Base-by-base conservation (phyloP, 163 green algal genomes). In the Scenedesmus sp. region DNA sequence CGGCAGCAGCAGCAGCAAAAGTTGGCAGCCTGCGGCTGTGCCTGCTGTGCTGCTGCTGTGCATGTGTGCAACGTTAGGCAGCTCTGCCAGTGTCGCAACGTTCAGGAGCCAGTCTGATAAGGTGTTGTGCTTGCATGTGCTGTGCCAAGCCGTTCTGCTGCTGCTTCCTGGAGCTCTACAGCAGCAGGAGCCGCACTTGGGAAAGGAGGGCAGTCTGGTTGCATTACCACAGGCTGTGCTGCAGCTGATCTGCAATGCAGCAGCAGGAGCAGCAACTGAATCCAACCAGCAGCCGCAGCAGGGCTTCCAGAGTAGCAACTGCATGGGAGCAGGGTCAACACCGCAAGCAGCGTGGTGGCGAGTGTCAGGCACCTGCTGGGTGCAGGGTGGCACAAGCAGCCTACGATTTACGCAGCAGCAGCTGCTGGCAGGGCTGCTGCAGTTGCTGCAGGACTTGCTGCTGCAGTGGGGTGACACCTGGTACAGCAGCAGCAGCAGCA, bases 31-130 rank as follows among this genome's bases (percentile, higher is more conserved):
- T 35, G 76, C 22, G n/a, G 0, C 65, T 33, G 40, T 89, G 53
- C 1, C 18, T 46, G 40, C 40, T 44, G 59, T 89, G 61, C 84
- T 89, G 84, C 86, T 90, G 72, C 44, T 90, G 70, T 79, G 86
- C 72, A 13, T 90, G 72, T 78, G 33, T 43, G 37, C 3, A 20
- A 37, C 59, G 40, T 59, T 42, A 53, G 56, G 78, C 13, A 84
- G 78, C 24, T 0, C 80, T 81, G 72, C 37, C n/a, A 35, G 4
- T 49, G 72, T 15, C 3, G 35, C 72, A 49, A 35, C 35, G 15
- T 30, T 13, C 72, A 49, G 13, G 12, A 81, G 72, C 33, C 68
- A 80, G n/a, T n/a, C 3, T 76, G 72, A 46, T 16, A 49, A 81
- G 37, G 15, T 81, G 35, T 30, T 15, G 44, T 86, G 81, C 81